Evolutionary conservation across 1,284 basidiomycete species (phyloP).

Genomic region (Trichosporon ovoides): DNA sequence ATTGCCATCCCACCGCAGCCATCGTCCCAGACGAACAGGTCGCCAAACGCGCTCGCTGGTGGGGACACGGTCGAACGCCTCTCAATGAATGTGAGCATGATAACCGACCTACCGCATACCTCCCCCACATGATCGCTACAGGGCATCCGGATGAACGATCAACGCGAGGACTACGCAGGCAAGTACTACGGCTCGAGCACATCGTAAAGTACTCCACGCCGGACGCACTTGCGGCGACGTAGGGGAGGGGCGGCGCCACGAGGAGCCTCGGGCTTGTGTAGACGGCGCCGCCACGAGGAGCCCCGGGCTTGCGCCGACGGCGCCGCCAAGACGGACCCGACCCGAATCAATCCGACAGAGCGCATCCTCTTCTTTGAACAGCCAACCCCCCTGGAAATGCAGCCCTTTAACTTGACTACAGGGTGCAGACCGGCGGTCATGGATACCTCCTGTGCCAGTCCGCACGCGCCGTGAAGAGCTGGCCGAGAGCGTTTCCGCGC

Average conservation of each 20-base stretch:
- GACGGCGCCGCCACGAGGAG: not conserved
- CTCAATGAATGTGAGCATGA: not conserved
- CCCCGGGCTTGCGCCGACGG: no score
- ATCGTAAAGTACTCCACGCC: not conserved
- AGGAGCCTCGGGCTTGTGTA: not conserved
- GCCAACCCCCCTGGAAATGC: not conserved
- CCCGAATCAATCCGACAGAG: not conserved
- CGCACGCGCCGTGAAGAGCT: not conserved
- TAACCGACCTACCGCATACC: not conserved
- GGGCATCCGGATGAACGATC: not conserved
- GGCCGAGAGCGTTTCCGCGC: conserved; percentile 22
- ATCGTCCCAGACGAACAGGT: not conserved
- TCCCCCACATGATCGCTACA: not conserved
- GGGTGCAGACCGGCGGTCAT: not conserved
- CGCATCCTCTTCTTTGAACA: not conserved
- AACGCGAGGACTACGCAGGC: not conserved
- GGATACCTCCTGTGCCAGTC: not conserved
- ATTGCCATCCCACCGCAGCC: not conserved
- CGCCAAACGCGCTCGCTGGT: not conserved
- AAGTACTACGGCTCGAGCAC: not conserved
- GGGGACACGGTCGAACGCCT: not conserved
- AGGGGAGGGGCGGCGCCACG: not conserved
- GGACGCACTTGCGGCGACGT: not conserved
- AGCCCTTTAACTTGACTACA: not conserved
- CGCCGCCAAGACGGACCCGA: not conserved